Evolutionary conservation across 805 yeast species (phyloP).

Genomic region (Zygosaccharomyces gambellarensis): DNA sequence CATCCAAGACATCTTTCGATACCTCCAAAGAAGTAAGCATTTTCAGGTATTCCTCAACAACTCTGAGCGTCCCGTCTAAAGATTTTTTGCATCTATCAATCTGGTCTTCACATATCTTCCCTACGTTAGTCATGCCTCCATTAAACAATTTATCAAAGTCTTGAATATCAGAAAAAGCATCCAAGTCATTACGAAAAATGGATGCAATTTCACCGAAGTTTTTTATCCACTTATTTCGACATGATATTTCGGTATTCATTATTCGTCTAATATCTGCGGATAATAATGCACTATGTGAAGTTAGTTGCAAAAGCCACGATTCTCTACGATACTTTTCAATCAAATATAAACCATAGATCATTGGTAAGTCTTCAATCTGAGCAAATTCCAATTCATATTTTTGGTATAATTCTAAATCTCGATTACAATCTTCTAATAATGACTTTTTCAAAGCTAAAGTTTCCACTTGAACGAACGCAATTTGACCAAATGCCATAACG

Average conservation of each 20-base stretch:
- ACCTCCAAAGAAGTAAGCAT: constrained; percentile 32
- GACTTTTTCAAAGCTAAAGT: constrained; percentile 33
- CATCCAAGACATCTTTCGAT: constrained; percentile 33
- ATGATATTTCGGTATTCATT: constrained; percentile 51
- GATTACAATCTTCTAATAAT: constrained; percentile 33
- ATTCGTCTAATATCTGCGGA: constrained; percentile 55
- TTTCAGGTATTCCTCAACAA: constrained; percentile 37
- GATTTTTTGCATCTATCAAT: background rate
- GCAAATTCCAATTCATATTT: constrained; percentile 27
- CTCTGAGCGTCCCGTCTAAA: constrained; percentile 18
- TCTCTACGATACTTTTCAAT: constrained; percentile 57
- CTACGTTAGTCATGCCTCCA: background rate
- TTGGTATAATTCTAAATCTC: constrained; percentile 28
- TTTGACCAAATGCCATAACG: constrained; percentile 27
- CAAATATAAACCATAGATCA: constrained; percentile 63
- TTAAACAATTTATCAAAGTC: constrained; percentile 1
- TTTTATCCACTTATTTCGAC: constrained; percentile 57
- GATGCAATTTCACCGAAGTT: constrained; percentile 45
- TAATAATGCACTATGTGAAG: constrained; percentile 33
- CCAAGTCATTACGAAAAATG: constrained; percentile 9
- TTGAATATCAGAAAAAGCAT: constrained; percentile 7
- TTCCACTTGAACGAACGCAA: constrained; percentile 38
- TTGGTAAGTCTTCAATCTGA: constrained; percentile 59
- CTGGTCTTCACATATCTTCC: background rate
- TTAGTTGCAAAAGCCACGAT: constrained; percentile 44